Base-by-base conservation (phyloP, 495 filamentous ascomycete species). In the Jackrogersella minutella region DNA sequence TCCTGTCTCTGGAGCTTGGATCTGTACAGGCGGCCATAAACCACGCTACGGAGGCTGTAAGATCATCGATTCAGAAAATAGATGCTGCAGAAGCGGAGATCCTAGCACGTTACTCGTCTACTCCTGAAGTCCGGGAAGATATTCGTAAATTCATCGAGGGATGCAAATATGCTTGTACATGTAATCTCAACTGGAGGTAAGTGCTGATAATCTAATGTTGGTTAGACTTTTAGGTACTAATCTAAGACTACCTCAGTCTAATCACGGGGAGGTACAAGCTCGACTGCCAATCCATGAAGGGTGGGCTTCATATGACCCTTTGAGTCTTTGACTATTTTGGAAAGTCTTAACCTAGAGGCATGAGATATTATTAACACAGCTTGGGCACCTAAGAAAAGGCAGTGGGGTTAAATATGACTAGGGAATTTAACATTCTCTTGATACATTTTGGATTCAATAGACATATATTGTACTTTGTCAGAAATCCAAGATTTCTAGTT, bases 151-250 rank as follows among this genome's bases (percentile, higher is more conserved):
- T 58, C 28, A 63, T 74, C 34, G 58, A 66, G 4, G 70, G 56
- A 1, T 73, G 66, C 47, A 68, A 69, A 40, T 70, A 59, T 59
- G 65, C 62, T 17, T 70, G 56, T n/a, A 71, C 59, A 13, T 58
- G 61, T 1, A 74, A 73, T 21, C 21, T 74, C 26, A 58, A 68
- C 34, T 74, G 72, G 72, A 73, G 66, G 64, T 70, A 43, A 11
- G 41, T 53, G 13, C 5, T 34, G 17, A 14, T 21, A 1, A 34
- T 8, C 21, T 22, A n/a, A n/a, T n/a, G n/a, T n/a, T n/a, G n/a
- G n/a, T n/a, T n/a, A n/a, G n/a, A n/a, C 31, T 9, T 16, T 14
- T 46, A 0, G 0, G 5, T 17, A 6, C 44, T 24, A 33, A 5
- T 3, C 7, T 9, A 31, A 33, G 8, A 10, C 16, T 11, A 24